Conservation (phyloP, 2,329 filamentous ascomycete species). For the Penicillium olsonii region DNA sequence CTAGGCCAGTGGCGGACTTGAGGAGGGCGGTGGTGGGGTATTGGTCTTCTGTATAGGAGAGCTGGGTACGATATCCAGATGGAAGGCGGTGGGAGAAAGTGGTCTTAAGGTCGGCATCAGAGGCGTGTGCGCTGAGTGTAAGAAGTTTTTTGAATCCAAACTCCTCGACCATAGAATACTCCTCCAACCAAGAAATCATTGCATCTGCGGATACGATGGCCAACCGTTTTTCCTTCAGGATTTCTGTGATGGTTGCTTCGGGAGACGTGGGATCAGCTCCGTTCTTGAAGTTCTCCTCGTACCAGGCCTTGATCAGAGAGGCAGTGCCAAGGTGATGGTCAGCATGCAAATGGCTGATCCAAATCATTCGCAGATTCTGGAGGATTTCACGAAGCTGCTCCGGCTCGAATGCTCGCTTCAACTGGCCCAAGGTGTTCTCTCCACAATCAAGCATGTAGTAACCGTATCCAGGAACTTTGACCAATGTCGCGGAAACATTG, state of each 20-base stretch:
- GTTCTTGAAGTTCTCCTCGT: constrained; percentile 55
- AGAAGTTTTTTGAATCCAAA: constrained; percentile 65
- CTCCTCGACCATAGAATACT: constrained; percentile 77
- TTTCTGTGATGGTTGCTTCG: constrained; percentile 37
- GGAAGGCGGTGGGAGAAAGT: constrained; percentile 32
- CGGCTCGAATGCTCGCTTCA: constrained; percentile 70
- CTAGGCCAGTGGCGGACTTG: constrained; percentile 60
- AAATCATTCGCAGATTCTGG: constrained; percentile 76
- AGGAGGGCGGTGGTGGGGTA: constrained; percentile 42
- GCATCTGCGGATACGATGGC: constrained; percentile 68
- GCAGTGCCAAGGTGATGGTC: constrained; percentile 90
- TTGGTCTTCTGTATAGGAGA: constrained; percentile 27
- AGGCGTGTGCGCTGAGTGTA: constrained; percentile 49
- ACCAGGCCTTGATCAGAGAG: constrained; percentile 82
- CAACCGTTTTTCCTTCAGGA: constrained; percentile 50
- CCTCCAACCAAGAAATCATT: constrained; percentile 75
- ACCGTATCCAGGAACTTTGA: constrained; percentile 82
- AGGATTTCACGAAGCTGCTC: constrained; percentile 70
- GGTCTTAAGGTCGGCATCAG: constrained; percentile 23
- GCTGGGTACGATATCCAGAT: constrained; percentile 24
- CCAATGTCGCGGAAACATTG: constrained; percentile 86
- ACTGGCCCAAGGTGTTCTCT: constrained; percentile 86
- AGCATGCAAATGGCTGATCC: constrained; percentile 94
- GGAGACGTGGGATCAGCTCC: constrained; percentile 42
- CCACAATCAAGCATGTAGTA: constrained; percentile 89